Evolutionary conservation across 139 green algal genomes (phyloP).

Genomic region (Gonium pectorale): DNA sequence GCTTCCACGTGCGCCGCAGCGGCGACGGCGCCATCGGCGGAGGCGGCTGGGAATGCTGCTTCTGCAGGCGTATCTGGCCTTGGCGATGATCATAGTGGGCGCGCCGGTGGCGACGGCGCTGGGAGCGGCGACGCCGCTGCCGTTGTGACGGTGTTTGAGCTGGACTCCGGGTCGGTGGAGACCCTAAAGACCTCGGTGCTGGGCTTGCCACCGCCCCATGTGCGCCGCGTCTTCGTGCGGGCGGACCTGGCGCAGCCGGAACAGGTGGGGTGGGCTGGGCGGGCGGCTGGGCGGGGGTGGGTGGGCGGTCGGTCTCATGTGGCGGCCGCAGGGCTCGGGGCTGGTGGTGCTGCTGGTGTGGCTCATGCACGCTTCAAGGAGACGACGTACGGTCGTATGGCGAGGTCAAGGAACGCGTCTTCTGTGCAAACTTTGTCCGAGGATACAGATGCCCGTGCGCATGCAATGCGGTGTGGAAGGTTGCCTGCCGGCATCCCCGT

Average conservation of each 20-base stretch:
- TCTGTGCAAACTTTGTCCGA: not conserved
- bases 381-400: no score
- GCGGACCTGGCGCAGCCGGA: not conserved
- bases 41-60: no score
- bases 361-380: no score
- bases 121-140: no score
- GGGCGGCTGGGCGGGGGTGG: no score
- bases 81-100: not conserved
- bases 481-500: not conserved
- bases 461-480: not conserved
- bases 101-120: not conserved
- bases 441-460: no score
- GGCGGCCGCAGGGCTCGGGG: no score
- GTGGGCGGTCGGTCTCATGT: no score
- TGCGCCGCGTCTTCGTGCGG: not conserved
- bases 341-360: no score
- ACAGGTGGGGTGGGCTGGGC: not conserved
- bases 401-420: not conserved
- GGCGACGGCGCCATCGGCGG: no score
- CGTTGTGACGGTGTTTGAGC: not conserved
- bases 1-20: no score
- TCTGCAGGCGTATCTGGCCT: no score
- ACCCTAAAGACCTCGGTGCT: not conserved
- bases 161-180: slow-evolving; percentile 8
- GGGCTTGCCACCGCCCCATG: not conserved